These are phyloP conservation scores for Fragaria iinumae DNA, from an alignment of 306 rosid genomes.

Conservation along the genomic window DNA sequence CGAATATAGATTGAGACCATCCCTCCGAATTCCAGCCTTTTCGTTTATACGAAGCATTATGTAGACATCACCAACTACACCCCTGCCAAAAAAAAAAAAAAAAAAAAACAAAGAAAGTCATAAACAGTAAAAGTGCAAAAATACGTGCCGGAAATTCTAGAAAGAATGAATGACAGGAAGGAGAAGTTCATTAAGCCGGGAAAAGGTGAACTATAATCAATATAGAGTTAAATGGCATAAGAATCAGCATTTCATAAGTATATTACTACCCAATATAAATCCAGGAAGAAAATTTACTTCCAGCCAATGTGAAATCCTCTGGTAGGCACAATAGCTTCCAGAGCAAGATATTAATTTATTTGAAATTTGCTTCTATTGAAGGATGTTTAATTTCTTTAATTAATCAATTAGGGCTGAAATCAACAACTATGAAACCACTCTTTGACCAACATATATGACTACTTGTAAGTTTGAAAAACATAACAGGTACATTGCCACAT, in stretches of 20 bases:
- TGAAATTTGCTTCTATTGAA: neutral
- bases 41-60: constrained; percentile 63
- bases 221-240: neutral
- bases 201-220: neutral
- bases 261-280: neutral
- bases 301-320: neutral
- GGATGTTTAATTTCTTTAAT: neutral
- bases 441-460: neutral
- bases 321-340: neutral
- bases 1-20: constrained; percentile 79
- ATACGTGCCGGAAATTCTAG: neutral
- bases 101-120: neutral
- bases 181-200: neutral
- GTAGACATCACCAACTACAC: constrained; percentile 68
- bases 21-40: constrained; percentile 77
- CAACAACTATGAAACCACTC: neutral
- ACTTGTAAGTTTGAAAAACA: neutral
- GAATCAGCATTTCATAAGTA: neutral
- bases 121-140: neutral
- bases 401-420: neutral
- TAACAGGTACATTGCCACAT: neutral
- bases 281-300: neutral
- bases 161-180: neutral
- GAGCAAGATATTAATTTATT: neutral
- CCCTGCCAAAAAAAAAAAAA: constrained; percentile 44